phyloP scores from a whole-genome alignment of 1,284 basidiomycete genomes.

The Abortiporus biennis region DNA sequence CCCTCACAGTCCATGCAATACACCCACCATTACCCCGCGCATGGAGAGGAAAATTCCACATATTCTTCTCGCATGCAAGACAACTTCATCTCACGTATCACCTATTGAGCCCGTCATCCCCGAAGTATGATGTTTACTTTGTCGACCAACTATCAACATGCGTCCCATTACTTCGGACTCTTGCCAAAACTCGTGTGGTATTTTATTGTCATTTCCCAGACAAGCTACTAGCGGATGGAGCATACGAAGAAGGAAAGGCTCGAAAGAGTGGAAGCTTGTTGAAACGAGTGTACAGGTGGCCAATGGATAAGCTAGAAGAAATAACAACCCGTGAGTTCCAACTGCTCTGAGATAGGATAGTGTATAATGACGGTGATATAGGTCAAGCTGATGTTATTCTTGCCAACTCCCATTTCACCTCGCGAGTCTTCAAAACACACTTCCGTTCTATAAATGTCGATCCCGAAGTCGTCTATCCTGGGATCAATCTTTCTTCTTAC shows the following conservation, averaged over 20 bases:
- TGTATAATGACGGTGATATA: constrained; percentile 21
- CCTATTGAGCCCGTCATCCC: constrained; percentile 42
- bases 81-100: constrained; percentile 77
- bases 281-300: constrained; percentile 77
- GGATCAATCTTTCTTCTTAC: constrained; percentile 79
- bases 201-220: constrained; percentile 99
- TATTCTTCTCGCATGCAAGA: constrained; percentile 84
- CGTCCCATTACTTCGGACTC: constrained; percentile 73
- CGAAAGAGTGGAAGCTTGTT: constrained; percentile 41
- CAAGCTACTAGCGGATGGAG: constrained; percentile 81
- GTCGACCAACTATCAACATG: constrained; percentile 94
- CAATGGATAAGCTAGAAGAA: constrained; percentile 91
- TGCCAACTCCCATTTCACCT: constrained; percentile 91
- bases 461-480: constrained; percentile 86
- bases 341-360: not conserved
- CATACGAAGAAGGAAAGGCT: constrained; percentile 52
- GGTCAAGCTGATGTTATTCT: constrained; percentile 87
- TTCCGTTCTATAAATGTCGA: constrained; percentile 63
- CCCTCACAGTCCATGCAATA: constrained; percentile 76
- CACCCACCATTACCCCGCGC: constrained; percentile 77
- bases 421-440: constrained; percentile 69
- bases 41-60: constrained; percentile 74
- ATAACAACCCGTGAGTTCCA: constrained; percentile 73
- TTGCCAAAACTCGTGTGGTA: constrained; percentile 73
- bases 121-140: constrained; percentile 80